phyloP scores from a whole-genome alignment of 2,329 filamentous ascomycete species.

The Hymenoscyphus repandus region DNA sequence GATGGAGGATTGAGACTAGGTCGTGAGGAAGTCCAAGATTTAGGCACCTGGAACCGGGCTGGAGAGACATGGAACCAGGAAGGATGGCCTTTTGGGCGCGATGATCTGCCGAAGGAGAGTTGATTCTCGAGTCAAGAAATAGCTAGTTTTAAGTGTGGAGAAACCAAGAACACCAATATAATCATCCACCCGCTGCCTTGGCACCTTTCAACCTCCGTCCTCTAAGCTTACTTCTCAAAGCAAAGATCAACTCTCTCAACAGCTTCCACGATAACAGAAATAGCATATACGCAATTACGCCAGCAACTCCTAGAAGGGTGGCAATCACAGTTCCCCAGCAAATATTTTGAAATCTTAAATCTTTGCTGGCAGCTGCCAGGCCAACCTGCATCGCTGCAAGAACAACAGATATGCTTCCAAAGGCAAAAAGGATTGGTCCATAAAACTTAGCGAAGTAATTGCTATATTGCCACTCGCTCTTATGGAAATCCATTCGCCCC shows the following conservation, averaged over 20 bases:
- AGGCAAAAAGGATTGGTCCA: conserved; percentile 22
- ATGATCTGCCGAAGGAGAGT: conserved; percentile 9
- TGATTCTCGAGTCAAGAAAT: background rate
- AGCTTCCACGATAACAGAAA: too few relatives aligned
- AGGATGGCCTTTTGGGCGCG: conserved; percentile 24
- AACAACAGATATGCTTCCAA: conserved; percentile 21
- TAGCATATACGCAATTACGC: background rate
- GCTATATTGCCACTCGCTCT: conserved; percentile 22
- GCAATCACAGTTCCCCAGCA: background rate
- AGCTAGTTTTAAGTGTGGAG: background rate
- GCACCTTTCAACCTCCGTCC: too few relatives aligned
- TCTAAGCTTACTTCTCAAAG: too few relatives aligned
- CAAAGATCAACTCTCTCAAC: too few relatives aligned
- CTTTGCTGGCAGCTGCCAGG: conserved; percentile 6
- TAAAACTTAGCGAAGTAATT: conserved; percentile 24
- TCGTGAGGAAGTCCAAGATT: conserved; percentile 22
- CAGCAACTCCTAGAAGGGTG: background rate
- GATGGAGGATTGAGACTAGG: conserved; percentile 20
- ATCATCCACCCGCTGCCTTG: too few relatives aligned
- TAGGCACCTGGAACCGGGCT: conserved; percentile 17
- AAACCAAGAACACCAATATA: background rate
- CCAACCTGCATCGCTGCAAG: conserved; percentile 24
- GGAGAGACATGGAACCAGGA: conserved; percentile 14
- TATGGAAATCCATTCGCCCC: conserved; percentile 21
- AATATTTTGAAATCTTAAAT: background rate